Conservation (phyloP, 176 grass and related monocot genomes). For the Hsuehochloa calcarea region DNA sequence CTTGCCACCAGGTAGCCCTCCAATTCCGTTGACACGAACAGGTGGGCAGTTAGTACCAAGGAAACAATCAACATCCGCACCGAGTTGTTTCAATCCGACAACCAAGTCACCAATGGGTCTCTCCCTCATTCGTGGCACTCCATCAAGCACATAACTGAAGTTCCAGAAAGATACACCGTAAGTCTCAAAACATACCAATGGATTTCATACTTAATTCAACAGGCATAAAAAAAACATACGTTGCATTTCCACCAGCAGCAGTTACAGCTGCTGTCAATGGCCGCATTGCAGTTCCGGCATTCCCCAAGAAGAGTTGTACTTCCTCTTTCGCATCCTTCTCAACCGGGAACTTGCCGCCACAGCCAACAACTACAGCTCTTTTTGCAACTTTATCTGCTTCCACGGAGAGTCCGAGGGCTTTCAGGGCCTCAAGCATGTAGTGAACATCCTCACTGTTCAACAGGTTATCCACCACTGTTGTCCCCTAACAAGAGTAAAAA, state of each 20-base stretch:
- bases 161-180: background rate
- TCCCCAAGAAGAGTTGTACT: slow-evolving; percentile 89
- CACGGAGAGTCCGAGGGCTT: slow-evolving; percentile 78
- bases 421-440: slow-evolving; percentile 97
- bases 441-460: slow-evolving; percentile 92
- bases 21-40: slow-evolving; percentile 76
- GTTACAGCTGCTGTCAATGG: slow-evolving; percentile 87
- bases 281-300: slow-evolving; percentile 97
- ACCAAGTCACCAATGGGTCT: slow-evolving; percentile 94
- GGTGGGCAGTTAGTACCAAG: slow-evolving; percentile 92
- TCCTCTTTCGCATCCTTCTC: slow-evolving; percentile 62
- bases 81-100: slow-evolving; percentile 84
- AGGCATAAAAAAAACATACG: slow-evolving; percentile 33
- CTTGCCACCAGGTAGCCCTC: slow-evolving; percentile 97
- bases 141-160: slow-evolving; percentile 93
- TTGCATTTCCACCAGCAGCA: slow-evolving; percentile 94
- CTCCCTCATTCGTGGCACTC: slow-evolving; percentile 98
- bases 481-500: slow-evolving; percentile 54
- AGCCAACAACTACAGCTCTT: slow-evolving; percentile 73
- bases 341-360: slow-evolving; percentile 66
- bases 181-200: background rate
- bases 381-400: slow-evolving; percentile 78
- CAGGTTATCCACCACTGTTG: slow-evolving; percentile 90
- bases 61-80: slow-evolving; percentile 90
- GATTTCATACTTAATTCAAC: background rate